Conservation (phyloP, 2,329 filamentous ascomycete species). For the Colletotrichum kahawae region DNA sequence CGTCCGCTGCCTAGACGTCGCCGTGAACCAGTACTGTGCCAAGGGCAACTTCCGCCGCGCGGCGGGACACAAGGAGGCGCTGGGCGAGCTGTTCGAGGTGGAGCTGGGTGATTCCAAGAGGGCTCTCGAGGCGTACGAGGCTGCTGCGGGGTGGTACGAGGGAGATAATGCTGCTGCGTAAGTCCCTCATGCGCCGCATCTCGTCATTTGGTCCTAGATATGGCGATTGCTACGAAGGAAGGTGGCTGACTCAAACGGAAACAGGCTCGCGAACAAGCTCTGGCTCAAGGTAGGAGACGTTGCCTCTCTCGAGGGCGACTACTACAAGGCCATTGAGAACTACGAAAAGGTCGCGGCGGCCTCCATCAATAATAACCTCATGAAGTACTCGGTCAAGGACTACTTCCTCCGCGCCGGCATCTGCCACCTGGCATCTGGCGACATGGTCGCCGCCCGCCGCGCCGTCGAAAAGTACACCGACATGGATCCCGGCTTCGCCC, state of each 20-base stretch:
- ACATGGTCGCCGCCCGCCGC: constrained; percentile 78
- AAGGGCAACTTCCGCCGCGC: constrained; percentile 92
- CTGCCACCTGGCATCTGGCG: constrained; percentile 77
- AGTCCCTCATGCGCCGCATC: constrained; percentile 35
- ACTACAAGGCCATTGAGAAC: constrained; percentile 79
- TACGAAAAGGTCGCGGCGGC: constrained; percentile 84
- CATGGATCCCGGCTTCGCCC: constrained; percentile 76
- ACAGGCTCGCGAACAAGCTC: constrained; percentile 87
- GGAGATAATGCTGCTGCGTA: constrained; percentile 84
- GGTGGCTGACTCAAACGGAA: not conserved
- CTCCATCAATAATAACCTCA: constrained; percentile 86
- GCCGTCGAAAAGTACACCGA: constrained; percentile 85
- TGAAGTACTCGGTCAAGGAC: constrained; percentile 94
- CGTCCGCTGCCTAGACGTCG: constrained; percentile 77
- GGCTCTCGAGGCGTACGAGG: constrained; percentile 83
- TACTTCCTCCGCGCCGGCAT: constrained; percentile 95
- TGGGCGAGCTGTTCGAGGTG: constrained; percentile 85
- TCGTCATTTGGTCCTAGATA: not conserved
- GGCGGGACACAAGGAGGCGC: constrained; percentile 86
- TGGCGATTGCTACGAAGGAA: not conserved
- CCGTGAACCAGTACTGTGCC: constrained; percentile 84
- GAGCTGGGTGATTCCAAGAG: constrained; percentile 79
- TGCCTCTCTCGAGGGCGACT: constrained; percentile 80
- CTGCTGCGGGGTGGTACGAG: constrained; percentile 88
- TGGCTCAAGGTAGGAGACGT: constrained; percentile 93